These are phyloP conservation scores for Ormosia emarginata DNA, from an alignment of 306 rosid genomes.

Conservation along the genomic window DNA sequence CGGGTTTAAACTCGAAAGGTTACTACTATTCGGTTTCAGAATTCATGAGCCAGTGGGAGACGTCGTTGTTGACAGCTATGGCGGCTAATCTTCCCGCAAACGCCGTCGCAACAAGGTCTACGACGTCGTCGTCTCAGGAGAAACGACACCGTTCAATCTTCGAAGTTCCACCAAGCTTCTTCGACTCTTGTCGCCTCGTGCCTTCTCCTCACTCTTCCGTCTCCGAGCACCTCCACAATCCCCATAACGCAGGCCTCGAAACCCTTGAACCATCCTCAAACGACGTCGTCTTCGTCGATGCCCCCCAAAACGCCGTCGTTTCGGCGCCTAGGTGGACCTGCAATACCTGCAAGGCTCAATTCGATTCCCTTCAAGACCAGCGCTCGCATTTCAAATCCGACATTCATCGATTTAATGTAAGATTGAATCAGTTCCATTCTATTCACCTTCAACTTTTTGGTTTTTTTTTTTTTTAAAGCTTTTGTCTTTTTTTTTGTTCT, in stretches of 20 bases:
- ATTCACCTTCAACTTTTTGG: not conserved
- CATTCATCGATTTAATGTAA: constrained; percentile 93
- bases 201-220: constrained; percentile 50
- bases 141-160: constrained; percentile 71
- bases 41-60: no score
- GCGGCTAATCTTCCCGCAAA: constrained; percentile 35
- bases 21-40: no score
- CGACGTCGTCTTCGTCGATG: constrained; percentile 20
- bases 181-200: constrained; percentile 58
- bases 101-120: not conserved
- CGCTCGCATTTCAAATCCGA: constrained; percentile 97
- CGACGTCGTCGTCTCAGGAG: constrained; percentile 25
- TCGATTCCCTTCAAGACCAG: constrained; percentile 86
- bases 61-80: constrained; percentile 23
- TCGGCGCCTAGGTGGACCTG: constrained; percentile 61
- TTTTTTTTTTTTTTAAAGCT: not conserved
- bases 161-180: constrained; percentile 54
- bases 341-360: constrained; percentile 80
- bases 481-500: not conserved
- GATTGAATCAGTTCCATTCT: not conserved
- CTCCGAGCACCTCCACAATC: constrained; percentile 21
- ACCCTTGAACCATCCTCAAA: constrained; percentile 30
- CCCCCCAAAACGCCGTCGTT: constrained; percentile 33
- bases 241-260: constrained; percentile 15
- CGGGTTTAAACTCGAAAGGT: no score